These are phyloP conservation scores for Arachnomyces sp. DNA, from an alignment of 2,329 filamentous ascomycete genomes.

Conservation along the genomic window DNA sequence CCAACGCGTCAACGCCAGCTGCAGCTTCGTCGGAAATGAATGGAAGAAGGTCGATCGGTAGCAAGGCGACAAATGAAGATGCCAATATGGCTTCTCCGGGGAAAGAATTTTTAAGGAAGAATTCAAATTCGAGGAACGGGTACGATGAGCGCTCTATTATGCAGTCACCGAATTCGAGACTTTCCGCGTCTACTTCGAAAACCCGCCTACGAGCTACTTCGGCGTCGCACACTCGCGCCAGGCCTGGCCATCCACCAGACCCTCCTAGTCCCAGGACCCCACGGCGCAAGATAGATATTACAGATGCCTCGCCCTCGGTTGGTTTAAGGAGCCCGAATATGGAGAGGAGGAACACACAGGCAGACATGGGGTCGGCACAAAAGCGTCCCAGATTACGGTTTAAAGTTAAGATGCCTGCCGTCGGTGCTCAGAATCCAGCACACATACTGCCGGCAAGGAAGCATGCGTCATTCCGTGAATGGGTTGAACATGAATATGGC, in stretches of 20 bases:
- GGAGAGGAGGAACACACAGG: not conserved
- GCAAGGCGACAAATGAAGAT: slow-evolving; percentile 24
- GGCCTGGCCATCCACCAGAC: slow-evolving; percentile 2
- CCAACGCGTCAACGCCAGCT: slow-evolving; percentile 10
- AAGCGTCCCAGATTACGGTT: slow-evolving; percentile 35
- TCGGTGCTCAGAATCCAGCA: slow-evolving; percentile 44
- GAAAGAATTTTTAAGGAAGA: slow-evolving; percentile 19
- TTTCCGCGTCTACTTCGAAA: slow-evolving; percentile 5
- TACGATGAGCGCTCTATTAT: slow-evolving; percentile 10
- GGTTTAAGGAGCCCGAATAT: not conserved
- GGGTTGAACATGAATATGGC: slow-evolving; percentile 49
- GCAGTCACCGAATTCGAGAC: slow-evolving; percentile 21
- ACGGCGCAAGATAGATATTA: slow-evolving; percentile 16
- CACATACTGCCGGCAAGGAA: slow-evolving; percentile 40
- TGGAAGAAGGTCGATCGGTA: slow-evolving; percentile 22
- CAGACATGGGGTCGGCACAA: slow-evolving; percentile 5
- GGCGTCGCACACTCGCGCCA: not conserved
- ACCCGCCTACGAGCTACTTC: too few species aligned
- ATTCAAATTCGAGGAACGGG: slow-evolving; percentile 15
- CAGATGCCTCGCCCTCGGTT: slow-evolving; percentile 10
- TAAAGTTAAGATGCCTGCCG: slow-evolving; percentile 43
- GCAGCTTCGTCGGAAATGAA: slow-evolving; percentile 25
- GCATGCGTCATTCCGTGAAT: slow-evolving; percentile 51
- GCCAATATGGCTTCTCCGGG: slow-evolving; percentile 8
- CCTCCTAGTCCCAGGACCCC: slow-evolving; percentile 18